Evolutionary conservation across 176 grass and related monocot genomes (phyloP).

Genomic region (Saccharum spontaneum): DNA sequence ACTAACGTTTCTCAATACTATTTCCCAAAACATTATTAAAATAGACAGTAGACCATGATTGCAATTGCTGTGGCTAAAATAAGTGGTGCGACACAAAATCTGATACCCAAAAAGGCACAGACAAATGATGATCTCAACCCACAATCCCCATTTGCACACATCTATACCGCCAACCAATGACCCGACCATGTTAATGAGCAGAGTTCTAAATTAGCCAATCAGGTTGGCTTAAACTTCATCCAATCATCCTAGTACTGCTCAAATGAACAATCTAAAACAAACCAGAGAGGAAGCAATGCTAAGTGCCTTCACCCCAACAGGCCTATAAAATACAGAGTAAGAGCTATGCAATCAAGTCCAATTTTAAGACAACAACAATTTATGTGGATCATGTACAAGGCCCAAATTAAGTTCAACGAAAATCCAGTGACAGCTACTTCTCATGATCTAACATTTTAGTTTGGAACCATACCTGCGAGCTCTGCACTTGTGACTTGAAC

Average conservation of each 20-base stretch:
- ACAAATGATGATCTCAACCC: neutral
- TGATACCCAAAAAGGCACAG: neutral
- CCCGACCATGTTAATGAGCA: neutral
- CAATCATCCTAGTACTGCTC: neutral
- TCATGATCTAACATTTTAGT: too few relatives aligned
- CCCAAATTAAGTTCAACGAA: too few relatives aligned
- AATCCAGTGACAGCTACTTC: too few relatives aligned
- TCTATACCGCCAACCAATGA: neutral
- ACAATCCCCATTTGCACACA: neutral
- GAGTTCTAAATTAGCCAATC: neutral
- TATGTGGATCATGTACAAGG: too few relatives aligned
- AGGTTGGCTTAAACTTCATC: neutral
- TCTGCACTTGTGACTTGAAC: conserved; percentile 74
- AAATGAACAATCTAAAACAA: conserved; percentile 20
- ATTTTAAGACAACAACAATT: too few relatives aligned
- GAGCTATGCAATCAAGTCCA: too few relatives aligned
- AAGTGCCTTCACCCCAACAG: too few relatives aligned
- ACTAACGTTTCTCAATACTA: too few relatives aligned
- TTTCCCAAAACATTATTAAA: neutral
- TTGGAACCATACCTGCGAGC: conserved; percentile 56
- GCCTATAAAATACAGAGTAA: too few relatives aligned
- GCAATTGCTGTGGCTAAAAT: neutral
- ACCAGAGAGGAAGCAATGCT: neutral
- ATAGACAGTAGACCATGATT: neutral
- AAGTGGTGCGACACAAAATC: neutral